Evolutionary conservation across 164 flowering plant species (phyloP), one percentile per base, ranked within the genome.

Genomic region (Vitis amurensis): DNA sequence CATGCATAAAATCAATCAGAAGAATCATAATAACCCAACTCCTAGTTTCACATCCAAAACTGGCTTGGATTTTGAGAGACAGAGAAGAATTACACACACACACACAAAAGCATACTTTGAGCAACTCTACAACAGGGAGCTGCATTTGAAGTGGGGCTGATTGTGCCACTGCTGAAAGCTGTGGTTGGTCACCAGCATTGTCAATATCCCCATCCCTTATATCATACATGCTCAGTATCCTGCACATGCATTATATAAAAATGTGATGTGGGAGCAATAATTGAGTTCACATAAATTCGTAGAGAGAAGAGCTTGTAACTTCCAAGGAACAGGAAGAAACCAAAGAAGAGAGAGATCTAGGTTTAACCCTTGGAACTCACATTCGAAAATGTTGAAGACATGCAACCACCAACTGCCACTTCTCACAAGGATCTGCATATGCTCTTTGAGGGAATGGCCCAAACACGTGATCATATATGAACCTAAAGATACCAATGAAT

Each of bases 401-500:
- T 68, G 93, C 89, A 79, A 90, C 85, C 72, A 89, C 97, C 73
- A 96, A 78, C 71, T 92, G 94, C 99, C 99, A 96, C 73, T 92
- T 96, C 82, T 96, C 99, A 69, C 83, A 79, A n/a, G 90, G 89
- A 81, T 93, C 94, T 14, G 95, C 90, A 87, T 93, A 96, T 27
- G 99, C 99, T 80, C 98, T 86, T 75, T 91, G 97, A 59, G 94
- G 97, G 73, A 93, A 93, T 58, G 95, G 97, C 60, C 97, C 94
- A 84, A 91, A 96, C 29, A 92, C 98, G 75, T 93, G 97, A 79
- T 96, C 97, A 83, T 84, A 91, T 55, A 96, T 79, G 68, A 96
- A 96, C 76, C 91, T 87, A 72, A 91, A 96, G 68, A 96, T 93
- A 64, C 99, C 99, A 51, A 90, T 77, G 74, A 89, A 96, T 81